Evolutionary conservation across 306 rosid species (phyloP).

Genomic region (Pachyrhizus erosus): DNA sequence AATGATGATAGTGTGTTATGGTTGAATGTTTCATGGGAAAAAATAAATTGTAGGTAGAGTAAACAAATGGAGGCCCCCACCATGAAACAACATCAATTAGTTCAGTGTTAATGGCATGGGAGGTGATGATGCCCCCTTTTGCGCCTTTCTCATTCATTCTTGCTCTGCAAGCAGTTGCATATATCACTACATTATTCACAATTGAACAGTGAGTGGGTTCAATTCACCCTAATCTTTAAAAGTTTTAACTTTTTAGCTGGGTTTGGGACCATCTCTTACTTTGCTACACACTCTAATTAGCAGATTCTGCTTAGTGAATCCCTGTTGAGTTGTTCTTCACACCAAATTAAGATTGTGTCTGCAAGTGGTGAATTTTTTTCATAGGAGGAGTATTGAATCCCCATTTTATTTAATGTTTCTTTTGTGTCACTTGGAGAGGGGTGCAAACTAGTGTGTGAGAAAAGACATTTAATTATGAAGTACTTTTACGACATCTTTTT

Average conservation of each 20-base stretch:
- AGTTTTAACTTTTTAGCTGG: conserved; percentile 54
- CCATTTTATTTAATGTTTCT: not conserved
- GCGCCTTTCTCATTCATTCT: conserved; percentile 45
- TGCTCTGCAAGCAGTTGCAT: conserved; percentile 42
- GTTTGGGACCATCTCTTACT: conserved; percentile 58
- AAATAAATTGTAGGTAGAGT: conserved; percentile 22
- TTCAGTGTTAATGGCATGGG: conserved; percentile 67
- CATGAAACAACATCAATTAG: conserved; percentile 69
- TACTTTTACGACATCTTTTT: conserved; percentile 33
- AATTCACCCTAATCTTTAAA: conserved; percentile 43
- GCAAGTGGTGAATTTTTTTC: conserved; percentile 29
- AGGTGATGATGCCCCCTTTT: conserved; percentile 65
- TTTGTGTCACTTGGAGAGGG: conserved; percentile 4
- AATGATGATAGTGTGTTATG: conserved; percentile 59
- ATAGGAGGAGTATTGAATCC: conserved; percentile 11
- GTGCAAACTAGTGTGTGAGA: conserved; percentile 35
- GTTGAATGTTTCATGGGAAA: conserved; percentile 52
- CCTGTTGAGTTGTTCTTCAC: conserved; percentile 34
- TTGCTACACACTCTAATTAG: conserved; percentile 40
- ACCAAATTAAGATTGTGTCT: conserved; percentile 41
- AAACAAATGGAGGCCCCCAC: conserved; percentile 59
- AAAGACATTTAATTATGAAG: conserved; percentile 34
- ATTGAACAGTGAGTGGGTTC: conserved; percentile 43
- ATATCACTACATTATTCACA: conserved; percentile 3
- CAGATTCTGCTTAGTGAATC: conserved; percentile 37